Evolutionary conservation across 2,329 filamentous ascomycete species (phyloP).

Genomic region (Aspergillus sp.): DNA sequence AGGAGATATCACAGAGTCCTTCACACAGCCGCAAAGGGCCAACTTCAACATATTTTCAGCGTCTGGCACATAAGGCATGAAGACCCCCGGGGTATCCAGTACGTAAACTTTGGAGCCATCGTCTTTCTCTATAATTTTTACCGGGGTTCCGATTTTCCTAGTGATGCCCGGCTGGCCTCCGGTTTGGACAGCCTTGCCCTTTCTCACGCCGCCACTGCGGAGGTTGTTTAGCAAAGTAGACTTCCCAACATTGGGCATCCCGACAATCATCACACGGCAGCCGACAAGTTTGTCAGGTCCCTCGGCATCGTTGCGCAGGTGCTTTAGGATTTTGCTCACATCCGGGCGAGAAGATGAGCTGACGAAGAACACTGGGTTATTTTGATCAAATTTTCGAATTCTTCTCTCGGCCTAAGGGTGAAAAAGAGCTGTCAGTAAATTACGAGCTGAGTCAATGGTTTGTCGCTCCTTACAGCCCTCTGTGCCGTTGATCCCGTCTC

Average conservation of each 20-base stretch:
- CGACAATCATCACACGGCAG: constrained; percentile 82
- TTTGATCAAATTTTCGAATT: constrained; percentile 35
- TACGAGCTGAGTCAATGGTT: neutral
- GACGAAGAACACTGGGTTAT: constrained; percentile 37
- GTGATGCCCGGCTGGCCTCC: constrained; percentile 89
- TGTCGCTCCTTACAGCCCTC: constrained; percentile 35
- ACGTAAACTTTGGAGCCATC: constrained; percentile 70
- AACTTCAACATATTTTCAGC: constrained; percentile 91
- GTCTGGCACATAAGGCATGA: constrained; percentile 85
- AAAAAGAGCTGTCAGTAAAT: constrained; percentile 4
- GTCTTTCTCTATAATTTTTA: constrained; percentile 70
- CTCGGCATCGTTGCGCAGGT: constrained; percentile 30
- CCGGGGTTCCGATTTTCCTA: constrained; percentile 75
- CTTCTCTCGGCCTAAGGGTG: constrained; percentile 30
- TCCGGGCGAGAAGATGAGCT: constrained; percentile 32
- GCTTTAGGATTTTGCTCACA: constrained; percentile 32
- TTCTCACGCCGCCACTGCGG: constrained; percentile 65
- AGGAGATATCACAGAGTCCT: constrained; percentile 78
- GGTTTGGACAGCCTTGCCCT: constrained; percentile 72
- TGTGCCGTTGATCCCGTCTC: constrained; percentile 40
- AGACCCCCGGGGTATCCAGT: constrained; percentile 91
- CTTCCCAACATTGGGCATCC: constrained; percentile 98
- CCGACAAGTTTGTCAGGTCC: constrained; percentile 63
- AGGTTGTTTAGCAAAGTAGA: constrained; percentile 89
- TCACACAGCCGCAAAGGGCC: constrained; percentile 86